Base-by-base conservation (phyloP, 2,329 filamentous ascomycete genomes). In the Pestalotiopsis sp. region DNA sequence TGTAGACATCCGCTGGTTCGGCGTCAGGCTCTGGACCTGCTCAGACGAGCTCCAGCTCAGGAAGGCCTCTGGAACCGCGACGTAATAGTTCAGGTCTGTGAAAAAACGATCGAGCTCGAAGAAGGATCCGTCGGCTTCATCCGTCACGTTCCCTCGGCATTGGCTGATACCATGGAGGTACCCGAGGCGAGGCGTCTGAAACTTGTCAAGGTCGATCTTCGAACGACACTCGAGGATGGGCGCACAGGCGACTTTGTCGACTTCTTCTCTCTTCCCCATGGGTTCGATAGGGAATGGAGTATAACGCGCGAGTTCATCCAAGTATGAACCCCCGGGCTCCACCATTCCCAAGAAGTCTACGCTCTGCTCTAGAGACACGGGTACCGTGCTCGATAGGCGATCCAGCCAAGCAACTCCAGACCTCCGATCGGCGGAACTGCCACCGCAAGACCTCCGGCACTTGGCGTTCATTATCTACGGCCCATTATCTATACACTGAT, bases 61-160 rank as follows among this genome's bases (percentile, higher is more conserved):
- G 62, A 64, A 52, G 39, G 62, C n/a, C 62, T 64, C 12, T 64
- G 62, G 62, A 64, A 64, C 20, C 36, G 62, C 11, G 39, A 45
- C 62, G 49, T 64, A 4, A 25, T 64, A 23, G 39, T 64, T 25
- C 62, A 64, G 39, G 62, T 64, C n/a, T 23, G 39, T 38, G 39
- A 64, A 52, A 45, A 39, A 20, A 36, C 39, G 14, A 64, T 64
- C 17, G 39, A 64, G 20, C 62, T 64, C 39, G 62, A 64, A 20
- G 62, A 64, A 39, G 62, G 62, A n/a, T 52, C 38, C 13, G 39
- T 25, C 25, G 62, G 39, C 20, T 64, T 49, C 39, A 52, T 64
- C 17, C 45, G 39, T 11, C 38, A 64, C 14, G 17, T 39, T 20
- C 59, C 59, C 17, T 27, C 13, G 13, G 38, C 12, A 14, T 20